Base-by-base conservation (phyloP, 495 filamentous ascomycete genomes). In the Penicillium subrubescens region DNA sequence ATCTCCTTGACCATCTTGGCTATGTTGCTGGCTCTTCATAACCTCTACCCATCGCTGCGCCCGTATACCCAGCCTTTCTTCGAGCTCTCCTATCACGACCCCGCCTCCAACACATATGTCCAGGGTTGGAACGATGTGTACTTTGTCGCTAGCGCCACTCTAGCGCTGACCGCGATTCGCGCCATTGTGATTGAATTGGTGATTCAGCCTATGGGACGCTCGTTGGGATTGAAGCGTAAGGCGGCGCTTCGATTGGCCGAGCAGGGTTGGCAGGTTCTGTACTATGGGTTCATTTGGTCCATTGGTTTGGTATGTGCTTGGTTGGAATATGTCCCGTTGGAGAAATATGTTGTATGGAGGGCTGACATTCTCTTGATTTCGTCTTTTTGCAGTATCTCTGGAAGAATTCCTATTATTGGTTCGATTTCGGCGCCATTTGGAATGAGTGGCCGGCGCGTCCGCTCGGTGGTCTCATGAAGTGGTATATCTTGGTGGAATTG, bases 401-500 rank as follows among this genome's bases (percentile, higher is more conserved):
- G 79, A 86, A 82, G 72, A 84, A 87, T 46, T 94, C 92, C 5
- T 80, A 85, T 35, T 93, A 93, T 76, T 96, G 86, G 84, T 75
- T 91, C 27, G 90, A 95, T 74, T 82, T 93, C 64, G 78, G 77
- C 50, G 87, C 90, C 50, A 84, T 99, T 59, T 99, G 93, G 93
- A 84, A 87, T 6, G 81, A 86, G 57, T 99, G 90, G 88, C 96
- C 95, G 1, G 81, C 84, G 56, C 87, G 91, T 50, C 85, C 92
- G 65, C 79, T 97, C 33, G 79, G 77, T 19, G 89, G 89, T 6
- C 71, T 90, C 15, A 86, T 91, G 77, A 99, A 99, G 78, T 90
- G 87, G 81, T 99, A 99, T 73, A 92, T 96, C 67, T 83, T 99
- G 51, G 90, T 89, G 29, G 94, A 98, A 75, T 89, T 93, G 70